Evolutionary conservation across 2,329 filamentous ascomycete species (phyloP), one percentile per base, ranked within the genome.

Genomic region (Microcera coccophila): DNA sequence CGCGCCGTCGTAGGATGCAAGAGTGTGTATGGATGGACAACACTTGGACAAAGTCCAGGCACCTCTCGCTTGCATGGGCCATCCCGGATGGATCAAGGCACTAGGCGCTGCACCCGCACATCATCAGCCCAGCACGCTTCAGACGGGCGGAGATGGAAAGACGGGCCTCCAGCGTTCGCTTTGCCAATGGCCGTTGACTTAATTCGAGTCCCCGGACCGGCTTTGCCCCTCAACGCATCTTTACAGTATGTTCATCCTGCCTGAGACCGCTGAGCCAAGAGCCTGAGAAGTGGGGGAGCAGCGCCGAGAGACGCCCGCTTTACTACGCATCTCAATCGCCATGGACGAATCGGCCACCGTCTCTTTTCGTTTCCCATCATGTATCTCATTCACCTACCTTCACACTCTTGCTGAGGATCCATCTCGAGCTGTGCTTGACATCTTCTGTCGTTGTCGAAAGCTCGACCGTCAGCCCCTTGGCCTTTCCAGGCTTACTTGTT

Each of bases 51-150:
- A n/a, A n/a, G n/a, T n/a, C n/a, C n/a, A n/a, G n/a, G n/a, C n/a
- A 9, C 14, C 24, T 28, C 9, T 9, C 9, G 24, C 24, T 28
- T 14, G 24, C 24, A 9, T 17, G 7, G 29, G 11, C 29, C n/a
- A 5, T 17, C 15, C 29, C 11, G 29, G 29, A 17, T 10, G 12
- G 15, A 32, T n/a, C n/a, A 32, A 20, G 5, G 17, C 33, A 35
- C 33, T 35, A 35, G 33, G 33, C 33, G 33, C 29, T 32, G 29
- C 29, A 32, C 8, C 33, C 33, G 33, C 33, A 35, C 16, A 35
- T 35, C 33, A 35, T 35, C 33, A 35, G 33, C 33, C 33, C 33
- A 35, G 33, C 5, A 16, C 15, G 33, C 33, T 20, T 15, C 33
- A 35, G 29, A 15, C 22, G 12, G 12, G 22, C 22, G 22, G 22